Conservation (phyloP, 169 alveolate species). For the Cystoisospora suis region DNA sequence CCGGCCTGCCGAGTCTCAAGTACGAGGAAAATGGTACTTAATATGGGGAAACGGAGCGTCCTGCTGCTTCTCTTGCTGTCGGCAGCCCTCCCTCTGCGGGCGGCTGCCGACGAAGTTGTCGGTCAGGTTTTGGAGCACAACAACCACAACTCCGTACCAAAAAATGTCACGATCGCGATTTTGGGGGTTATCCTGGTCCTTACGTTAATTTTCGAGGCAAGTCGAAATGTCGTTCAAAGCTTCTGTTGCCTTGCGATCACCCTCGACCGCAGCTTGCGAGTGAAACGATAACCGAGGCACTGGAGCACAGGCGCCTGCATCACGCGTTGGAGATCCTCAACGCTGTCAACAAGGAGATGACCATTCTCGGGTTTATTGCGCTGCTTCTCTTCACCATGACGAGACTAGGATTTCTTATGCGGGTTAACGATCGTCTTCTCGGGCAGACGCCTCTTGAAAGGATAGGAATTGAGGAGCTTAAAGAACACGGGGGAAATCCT, state of each 20-base stretch:
- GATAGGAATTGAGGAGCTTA: conserved; percentile 56
- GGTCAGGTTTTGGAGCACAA: neutral
- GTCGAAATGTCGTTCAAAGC: neutral
- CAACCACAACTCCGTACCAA: conserved; percentile 28
- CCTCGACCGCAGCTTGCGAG: conserved; percentile 26
- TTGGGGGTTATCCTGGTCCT: conserved; percentile 41
- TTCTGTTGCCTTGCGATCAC: too few relatives aligned
- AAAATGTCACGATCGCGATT: conserved; percentile 37
- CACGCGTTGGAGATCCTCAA: conserved; percentile 53
- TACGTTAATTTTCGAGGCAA: conserved; percentile 53
- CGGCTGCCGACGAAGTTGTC: neutral
- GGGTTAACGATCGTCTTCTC: conserved; percentile 48
- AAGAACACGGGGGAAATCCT: conserved; percentile 62
- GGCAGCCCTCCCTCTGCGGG: neutral
- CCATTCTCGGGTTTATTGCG: conserved; percentile 66
- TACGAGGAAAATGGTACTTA: neutral
- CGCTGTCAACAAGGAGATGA: conserved; percentile 57
- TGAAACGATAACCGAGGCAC: conserved; percentile 39
- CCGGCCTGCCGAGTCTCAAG: neutral
- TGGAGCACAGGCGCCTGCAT: conserved; percentile 42
- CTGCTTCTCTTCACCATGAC: conserved; percentile 53
- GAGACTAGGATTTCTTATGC: conserved; percentile 52
- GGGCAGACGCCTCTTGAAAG: conserved; percentile 55
- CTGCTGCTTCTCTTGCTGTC: neutral
- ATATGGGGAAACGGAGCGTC: neutral